These are phyloP conservation scores for Houttuynia cordata DNA, from an alignment of 164 flowering plant species.

Conservation along the genomic window DNA sequence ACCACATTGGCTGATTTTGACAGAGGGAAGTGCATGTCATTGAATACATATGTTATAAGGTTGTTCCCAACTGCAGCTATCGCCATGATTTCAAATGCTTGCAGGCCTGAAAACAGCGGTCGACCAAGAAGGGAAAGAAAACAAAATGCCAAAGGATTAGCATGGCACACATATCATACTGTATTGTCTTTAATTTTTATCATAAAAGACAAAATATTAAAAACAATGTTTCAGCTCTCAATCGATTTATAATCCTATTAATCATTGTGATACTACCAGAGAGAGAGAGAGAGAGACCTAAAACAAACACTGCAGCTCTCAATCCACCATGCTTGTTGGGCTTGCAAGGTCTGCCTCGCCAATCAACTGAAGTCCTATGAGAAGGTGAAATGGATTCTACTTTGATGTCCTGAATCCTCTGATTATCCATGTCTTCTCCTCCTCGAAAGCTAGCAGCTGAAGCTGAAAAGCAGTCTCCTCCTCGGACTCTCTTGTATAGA, in stretches of 20 bases:
- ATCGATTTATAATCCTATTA: too few species aligned
- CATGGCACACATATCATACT: too few species aligned
- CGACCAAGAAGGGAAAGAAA: not conserved
- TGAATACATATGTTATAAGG: constrained; percentile 74
- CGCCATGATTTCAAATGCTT: constrained; percentile 86
- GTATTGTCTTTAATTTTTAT: too few species aligned
- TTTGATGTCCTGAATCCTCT: constrained; percentile 11
- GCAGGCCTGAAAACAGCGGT: constrained; percentile 39
- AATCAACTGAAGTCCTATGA: constrained; percentile 48
- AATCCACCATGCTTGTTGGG: constrained; percentile 73
- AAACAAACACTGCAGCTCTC: constrained; percentile 76
- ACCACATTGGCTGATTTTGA: constrained; percentile 78
- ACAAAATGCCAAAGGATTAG: not conserved
- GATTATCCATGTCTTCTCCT: constrained; percentile 8
- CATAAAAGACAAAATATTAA: too few species aligned
- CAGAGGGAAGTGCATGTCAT: constrained; percentile 82
- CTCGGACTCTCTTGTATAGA: not conserved
- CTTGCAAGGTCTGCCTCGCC: constrained; percentile 78
- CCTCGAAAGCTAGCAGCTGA: not conserved
- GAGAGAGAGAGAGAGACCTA: constrained; percentile 32
- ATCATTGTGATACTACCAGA: not conserved
- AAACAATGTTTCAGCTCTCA: too few species aligned
- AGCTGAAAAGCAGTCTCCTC: not conserved
- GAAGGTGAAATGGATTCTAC: constrained; percentile 8
- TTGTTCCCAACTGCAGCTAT: constrained; percentile 94